Percentiles rank a stretch among this genome's conserved stretches.
These are phyloP conservation scores for Pulveroboletus sp. DNA, from an alignment of 768 basidiomycete genomes.

Conservation along the genomic window DNA sequence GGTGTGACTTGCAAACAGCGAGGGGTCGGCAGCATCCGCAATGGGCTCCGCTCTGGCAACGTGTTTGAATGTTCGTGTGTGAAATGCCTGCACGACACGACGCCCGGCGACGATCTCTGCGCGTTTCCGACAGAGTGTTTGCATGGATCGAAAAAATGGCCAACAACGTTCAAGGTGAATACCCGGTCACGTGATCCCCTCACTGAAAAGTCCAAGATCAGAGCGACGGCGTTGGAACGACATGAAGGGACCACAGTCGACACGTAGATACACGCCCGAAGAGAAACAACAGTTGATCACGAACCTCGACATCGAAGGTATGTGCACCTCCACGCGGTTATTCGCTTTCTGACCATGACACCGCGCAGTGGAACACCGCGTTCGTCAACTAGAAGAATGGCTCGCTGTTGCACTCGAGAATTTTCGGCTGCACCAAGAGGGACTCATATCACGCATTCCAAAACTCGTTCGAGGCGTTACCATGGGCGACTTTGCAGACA, in stretches of 20 bases:
- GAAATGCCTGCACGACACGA: conserved; percentile 15
- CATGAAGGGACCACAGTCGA: conserved; percentile 22
- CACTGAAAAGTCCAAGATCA: neutral
- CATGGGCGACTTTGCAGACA: conserved; percentile 74
- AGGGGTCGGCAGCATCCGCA: neutral
- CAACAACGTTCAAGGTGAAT: neutral
- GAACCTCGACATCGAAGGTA: conserved; percentile 81
- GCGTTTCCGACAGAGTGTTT: conserved; percentile 4
- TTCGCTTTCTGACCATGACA: neutral
- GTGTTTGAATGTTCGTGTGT: conserved; percentile 10
- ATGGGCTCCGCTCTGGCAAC: conserved; percentile 6
- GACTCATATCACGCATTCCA: conserved; percentile 68
- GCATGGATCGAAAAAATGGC: conserved; percentile 6
- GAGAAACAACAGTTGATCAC: conserved; percentile 73
- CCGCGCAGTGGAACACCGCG: conserved; percentile 63
- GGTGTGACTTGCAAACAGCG: neutral
- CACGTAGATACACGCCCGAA: conserved; percentile 49
- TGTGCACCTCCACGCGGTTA: too few relatives aligned
- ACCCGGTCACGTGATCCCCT: conserved; percentile 7
- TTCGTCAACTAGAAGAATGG: conserved; percentile 70
- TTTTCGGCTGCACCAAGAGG: conserved; percentile 72
- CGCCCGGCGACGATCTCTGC: conserved; percentile 14
- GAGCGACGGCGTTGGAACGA: neutral
- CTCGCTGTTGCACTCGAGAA: conserved; percentile 69
- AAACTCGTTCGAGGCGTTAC: conserved; percentile 68